Evolutionary conservation across 1,284 basidiomycete genomes (phyloP).

Genomic region (Boletus sp.): DNA sequence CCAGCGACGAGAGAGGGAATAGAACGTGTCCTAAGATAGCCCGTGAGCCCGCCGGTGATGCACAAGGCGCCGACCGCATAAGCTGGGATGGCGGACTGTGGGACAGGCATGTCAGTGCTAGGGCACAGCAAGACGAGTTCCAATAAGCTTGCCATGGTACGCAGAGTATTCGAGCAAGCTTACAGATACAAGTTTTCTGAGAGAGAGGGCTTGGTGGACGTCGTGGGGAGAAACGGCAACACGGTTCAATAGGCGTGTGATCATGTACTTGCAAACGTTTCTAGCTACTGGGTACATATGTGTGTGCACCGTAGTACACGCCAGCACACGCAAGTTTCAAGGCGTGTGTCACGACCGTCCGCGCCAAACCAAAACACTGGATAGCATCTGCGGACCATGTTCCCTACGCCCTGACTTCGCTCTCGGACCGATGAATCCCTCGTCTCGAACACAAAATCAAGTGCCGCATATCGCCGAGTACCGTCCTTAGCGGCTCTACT

Average conservation of each 20-base stretch:
- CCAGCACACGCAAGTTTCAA: background rate
- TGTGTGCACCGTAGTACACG: background rate
- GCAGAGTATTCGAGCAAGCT: conserved; percentile 23
- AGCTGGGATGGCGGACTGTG: conserved; percentile 80
- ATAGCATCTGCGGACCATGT: too few species aligned
- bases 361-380: background rate
- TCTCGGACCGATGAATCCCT: too few species aligned
- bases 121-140: background rate
- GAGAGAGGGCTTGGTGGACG: background rate
- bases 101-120: conserved; percentile 35
- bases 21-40: conserved; percentile 69
- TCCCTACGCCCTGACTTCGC: too few species aligned
- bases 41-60: conserved; percentile 75
- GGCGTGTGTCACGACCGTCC: background rate
- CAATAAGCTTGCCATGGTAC: conserved; percentile 38
- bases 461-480: too few species aligned
- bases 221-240: background rate
- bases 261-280: background rate
- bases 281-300: background rate
- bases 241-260: conserved; percentile 23
- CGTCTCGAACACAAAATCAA: too few species aligned
- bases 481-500: too few species aligned
- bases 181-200: conserved; percentile 22
- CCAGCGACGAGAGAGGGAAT: conserved; percentile 83
- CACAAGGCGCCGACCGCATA: conserved; percentile 80